Percentiles rank a stretch among this genome's conserved stretches.
Evolutionary conservation across 495 filamentous ascomycete species (phyloP).

Genomic region (Umbilicaria muhlenbergii): DNA sequence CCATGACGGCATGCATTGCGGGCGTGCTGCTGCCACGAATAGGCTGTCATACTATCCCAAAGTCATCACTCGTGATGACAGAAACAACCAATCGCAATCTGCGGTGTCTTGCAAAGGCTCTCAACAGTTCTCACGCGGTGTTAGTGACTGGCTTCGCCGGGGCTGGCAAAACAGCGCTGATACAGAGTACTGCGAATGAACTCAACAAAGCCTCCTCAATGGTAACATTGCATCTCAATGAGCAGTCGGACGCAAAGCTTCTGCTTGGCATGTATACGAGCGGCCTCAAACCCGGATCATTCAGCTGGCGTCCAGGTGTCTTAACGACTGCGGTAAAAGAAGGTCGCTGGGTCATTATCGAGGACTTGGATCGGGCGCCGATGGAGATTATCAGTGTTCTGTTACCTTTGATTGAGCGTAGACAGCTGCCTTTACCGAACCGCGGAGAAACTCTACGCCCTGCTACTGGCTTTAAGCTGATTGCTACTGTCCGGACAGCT

Average conservation of each 20-base stretch:
- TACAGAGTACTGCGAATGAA: conserved; percentile 66
- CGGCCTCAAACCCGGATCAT: conserved; percentile 67
- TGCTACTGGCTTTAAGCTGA: conserved; percentile 67
- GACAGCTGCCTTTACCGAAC: conserved; percentile 73
- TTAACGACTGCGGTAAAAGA: conserved; percentile 85
- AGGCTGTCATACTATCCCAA: conserved; percentile 28
- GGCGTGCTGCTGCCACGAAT: conserved; percentile 53
- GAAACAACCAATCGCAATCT: conserved; percentile 56
- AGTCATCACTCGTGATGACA: conserved; percentile 52
- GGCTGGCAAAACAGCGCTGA: conserved; percentile 74
- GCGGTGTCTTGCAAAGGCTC: conserved; percentile 42
- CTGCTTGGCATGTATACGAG: conserved; percentile 87
- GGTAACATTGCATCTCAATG: conserved; percentile 87
- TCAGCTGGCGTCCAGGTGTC: conserved; percentile 85
- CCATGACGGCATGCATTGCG: conserved; percentile 36
- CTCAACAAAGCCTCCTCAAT: conserved; percentile 60
- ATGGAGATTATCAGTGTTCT: conserved; percentile 86
- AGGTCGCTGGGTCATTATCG: conserved; percentile 90
- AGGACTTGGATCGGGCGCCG: conserved; percentile 93
- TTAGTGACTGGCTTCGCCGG: conserved; percentile 73
- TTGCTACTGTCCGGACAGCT: conserved; percentile 75
- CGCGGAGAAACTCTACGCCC: conserved; percentile 75
- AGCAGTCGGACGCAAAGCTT: conserved; percentile 93
- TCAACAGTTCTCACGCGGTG: conserved; percentile 52
- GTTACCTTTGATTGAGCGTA: conserved; percentile 74